A percentile compares a stretch with the other conserved stretches of the same genome.
phyloP scores from a whole-genome alignment of 2,329 filamentous ascomycete species.

The Verticillium tricorpus region DNA sequence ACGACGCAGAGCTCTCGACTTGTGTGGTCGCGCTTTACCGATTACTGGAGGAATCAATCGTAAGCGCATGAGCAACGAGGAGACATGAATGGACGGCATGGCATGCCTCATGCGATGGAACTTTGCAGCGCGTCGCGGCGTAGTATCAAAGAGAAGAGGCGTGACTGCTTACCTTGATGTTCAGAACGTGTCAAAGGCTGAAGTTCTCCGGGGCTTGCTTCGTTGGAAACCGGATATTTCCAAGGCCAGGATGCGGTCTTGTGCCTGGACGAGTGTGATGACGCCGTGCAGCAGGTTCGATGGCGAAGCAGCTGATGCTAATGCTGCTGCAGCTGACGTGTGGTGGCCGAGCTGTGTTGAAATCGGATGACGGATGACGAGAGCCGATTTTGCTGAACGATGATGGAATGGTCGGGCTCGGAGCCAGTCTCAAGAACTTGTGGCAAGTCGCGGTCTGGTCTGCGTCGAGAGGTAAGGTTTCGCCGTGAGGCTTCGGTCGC shows the following conservation, averaged over 20 bases:
- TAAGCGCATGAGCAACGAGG: slow-evolving; percentile 2
- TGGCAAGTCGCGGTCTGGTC: not conserved
- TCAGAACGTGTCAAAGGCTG: no score
- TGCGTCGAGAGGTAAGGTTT: not conserved
- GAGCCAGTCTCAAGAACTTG: not conserved
- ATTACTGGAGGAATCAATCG: not conserved
- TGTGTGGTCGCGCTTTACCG: not conserved
- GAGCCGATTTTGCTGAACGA: not conserved
- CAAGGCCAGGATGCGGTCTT: no score
- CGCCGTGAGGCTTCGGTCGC: not conserved
- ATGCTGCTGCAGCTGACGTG: no score
- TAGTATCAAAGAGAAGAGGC: not conserved
- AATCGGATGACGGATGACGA: no score
- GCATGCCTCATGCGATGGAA: no score
- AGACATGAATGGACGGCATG: not conserved
- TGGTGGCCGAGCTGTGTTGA: no score
- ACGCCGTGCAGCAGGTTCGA: no score
- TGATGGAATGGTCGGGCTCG: not conserved
- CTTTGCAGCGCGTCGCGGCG: no score
- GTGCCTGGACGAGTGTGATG: no score
- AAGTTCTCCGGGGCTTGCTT: no score
- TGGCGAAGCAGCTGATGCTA: no score
- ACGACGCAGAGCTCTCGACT: not conserved
- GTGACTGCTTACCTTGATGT: not conserved
- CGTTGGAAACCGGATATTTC: no score